Base-by-base conservation (phyloP, 2,329 filamentous ascomycete species). In the Diplodia sapinea region DNA sequence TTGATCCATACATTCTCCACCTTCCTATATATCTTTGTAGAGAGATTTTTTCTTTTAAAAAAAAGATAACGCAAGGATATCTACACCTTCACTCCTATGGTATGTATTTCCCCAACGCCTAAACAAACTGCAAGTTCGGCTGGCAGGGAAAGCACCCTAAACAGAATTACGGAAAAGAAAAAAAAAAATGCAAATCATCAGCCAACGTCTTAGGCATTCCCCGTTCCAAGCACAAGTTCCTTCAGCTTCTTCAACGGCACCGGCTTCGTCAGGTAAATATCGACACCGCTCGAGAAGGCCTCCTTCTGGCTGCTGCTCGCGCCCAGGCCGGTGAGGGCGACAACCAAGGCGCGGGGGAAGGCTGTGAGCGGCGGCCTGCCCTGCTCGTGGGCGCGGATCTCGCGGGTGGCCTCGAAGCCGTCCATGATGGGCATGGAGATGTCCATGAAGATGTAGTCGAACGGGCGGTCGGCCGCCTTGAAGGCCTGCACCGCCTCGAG, bases 371-470 rank as follows among this genome's bases (percentile, higher is more conserved):
- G 26, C 26, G 26, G 26, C 26, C 23, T 9, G 20, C 36, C 23
- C n/a, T 23, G 36, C 47, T 64, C 61, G n/a, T 9, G 23, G 2
- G 56, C 38, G 2, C 50, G n/a, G 20, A 86, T 86, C 66, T 77
- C 78, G 8, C 78, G 76, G 9, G 84, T 86, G 0, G 83, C 79
- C 29, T 81, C 81, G 15, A 85, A 75, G 0, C 83, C 83, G 69
- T 87, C 81, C 70, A 87, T 82, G 3, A 86, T 77, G 0, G 85
- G 85, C 85, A 87, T 87, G 73, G 79, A 82, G 3, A 86, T 80
- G 70, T 87, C 85, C 81, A 83, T 79, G 36, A 80, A 71, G 1
- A 79, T 72, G 38, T 6, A 17, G 15, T n/a, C 15, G 8, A 76
- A 71, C 40, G 77, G 73, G 31, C 77, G 8, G 26, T 70, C 26